phyloP scores from a whole-genome alignment of 305 asterid genomes.

The Fraxinus nigra region DNA sequence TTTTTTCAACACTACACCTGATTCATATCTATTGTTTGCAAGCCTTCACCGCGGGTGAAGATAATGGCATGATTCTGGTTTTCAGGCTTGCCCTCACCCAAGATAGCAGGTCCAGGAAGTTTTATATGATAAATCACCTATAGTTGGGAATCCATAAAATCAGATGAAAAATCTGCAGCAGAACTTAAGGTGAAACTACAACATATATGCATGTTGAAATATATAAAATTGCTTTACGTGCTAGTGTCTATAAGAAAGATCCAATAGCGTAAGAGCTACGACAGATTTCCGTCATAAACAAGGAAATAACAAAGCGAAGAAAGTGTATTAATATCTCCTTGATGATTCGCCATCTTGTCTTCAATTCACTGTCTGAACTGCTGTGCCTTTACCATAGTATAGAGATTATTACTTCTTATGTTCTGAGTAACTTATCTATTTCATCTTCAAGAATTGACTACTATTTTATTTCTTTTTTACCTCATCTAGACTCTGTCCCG shows the following conservation, averaged over 20 bases:
- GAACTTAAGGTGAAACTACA: neutral
- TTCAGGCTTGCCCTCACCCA: conserved; percentile 56
- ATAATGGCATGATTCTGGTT: conserved; percentile 55
- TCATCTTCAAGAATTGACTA: neutral
- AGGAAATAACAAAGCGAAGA: neutral
- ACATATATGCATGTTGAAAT: neutral
- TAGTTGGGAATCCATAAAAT: neutral
- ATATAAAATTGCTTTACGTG: neutral
- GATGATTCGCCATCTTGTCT: neutral
- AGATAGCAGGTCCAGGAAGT: neutral
- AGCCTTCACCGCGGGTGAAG: conserved; percentile 51
- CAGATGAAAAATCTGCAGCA: neutral
- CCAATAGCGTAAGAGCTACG: neutral
- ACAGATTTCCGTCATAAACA: neutral
- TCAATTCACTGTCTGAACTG: neutral
- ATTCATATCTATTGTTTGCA: conserved; percentile 55
- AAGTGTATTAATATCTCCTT: neutral
- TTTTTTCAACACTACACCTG: conserved; percentile 33
- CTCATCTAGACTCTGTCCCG: conserved; percentile 12
- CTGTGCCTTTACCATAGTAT: neutral
- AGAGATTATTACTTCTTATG: neutral
- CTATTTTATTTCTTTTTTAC: neutral
- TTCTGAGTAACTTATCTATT: neutral
- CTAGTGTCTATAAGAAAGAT: neutral
- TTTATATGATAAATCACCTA: neutral